Evolutionary conservation across 2,329 filamentous ascomycete species (phyloP), one percentile per base, ranked within the genome.

Genomic region (Monosporascus sp.): DNA sequence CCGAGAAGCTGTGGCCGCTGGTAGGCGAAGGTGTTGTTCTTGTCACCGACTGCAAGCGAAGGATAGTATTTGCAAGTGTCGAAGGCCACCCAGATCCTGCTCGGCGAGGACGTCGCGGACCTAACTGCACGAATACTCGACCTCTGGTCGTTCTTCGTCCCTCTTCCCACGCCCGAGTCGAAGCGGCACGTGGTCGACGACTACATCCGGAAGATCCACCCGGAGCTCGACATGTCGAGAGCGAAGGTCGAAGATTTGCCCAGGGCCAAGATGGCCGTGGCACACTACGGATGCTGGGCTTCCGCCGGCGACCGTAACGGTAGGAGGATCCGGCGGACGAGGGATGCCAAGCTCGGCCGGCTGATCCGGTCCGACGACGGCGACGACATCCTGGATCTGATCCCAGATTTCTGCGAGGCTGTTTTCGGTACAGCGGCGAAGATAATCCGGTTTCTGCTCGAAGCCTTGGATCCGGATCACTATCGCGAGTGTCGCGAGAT

Each of bases 141-240:
- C 25, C 48, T 53, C 44, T 54, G 49, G 50, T 54, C 51, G 17
- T 57, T 53, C 41, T 54, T 53, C 31, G 51, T 27, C 17, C 55
- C 54, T 15, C 46, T 57, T 25, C 54, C 55, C 2, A 27, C 8
- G 2, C 50, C 50, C 20, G 53, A 58, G 37, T 41, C 51, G 3
- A 46, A 36, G 37, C 46, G 51, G 9, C 53, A 57, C 27, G 53
- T 54, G 9, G 51, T 59, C 22, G 51, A 60, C 49, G 36, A 39
- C 25, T 50, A 52, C 47, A 50, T 57, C 47, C 37, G 50, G 17
- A 44, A 51, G n/a, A 43, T 57, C 25, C 55, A 59, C 31, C 57
- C 57, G 7, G 52, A 55, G 18, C 50, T 59, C n/a, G 57, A 59
- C 49, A 51, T 53, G 8, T 53, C 55, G 14, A 45, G 51, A 46